Evolutionary conservation across 495 filamentous ascomycete genomes (phyloP).

Genomic region (Sphaerosporella brunnea): DNA sequence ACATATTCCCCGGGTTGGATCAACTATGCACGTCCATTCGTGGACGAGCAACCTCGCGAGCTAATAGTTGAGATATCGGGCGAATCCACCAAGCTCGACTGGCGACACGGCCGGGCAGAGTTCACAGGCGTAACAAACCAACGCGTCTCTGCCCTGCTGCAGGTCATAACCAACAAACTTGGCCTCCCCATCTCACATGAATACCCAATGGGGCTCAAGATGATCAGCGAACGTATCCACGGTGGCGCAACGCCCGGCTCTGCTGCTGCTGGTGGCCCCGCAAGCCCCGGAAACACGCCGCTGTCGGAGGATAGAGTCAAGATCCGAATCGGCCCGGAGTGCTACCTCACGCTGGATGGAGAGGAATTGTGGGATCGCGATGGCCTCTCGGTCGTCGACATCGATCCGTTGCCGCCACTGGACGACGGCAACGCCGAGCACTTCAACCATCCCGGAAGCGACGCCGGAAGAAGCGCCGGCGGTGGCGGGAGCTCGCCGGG

Average conservation of each 20-base stretch:
- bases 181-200: slow-evolving; percentile 45
- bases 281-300: slow-evolving; percentile 52
- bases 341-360: slow-evolving; percentile 56
- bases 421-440: not conserved
- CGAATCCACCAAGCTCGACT: slow-evolving; percentile 48
- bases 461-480: slow-evolving; percentile 17
- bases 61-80: slow-evolving; percentile 63
- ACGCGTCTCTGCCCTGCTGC: slow-evolving; percentile 53
- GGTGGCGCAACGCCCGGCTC: slow-evolving; percentile 36
- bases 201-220: slow-evolving; percentile 45
- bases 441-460: slow-evolving; percentile 8
- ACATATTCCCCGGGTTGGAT: slow-evolving; percentile 35
- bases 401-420: not conserved
- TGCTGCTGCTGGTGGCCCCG: slow-evolving; percentile 34
- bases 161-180: slow-evolving; percentile 66
- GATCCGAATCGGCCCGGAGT: slow-evolving; percentile 46
- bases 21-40: slow-evolving; percentile 64
- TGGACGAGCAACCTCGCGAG: slow-evolving; percentile 53
- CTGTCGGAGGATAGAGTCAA: slow-evolving; percentile 54
- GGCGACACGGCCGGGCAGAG: slow-evolving; percentile 40
- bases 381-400: slow-evolving; percentile 11
- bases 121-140: slow-evolving; percentile 53
- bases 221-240: slow-evolving; percentile 28
- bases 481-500: slow-evolving; percentile 13
- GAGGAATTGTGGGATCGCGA: slow-evolving; percentile 28